phyloP scores from a whole-genome alignment of 2,329 filamentous ascomycete species.

The Graphiopsis chlorocephala region DNA sequence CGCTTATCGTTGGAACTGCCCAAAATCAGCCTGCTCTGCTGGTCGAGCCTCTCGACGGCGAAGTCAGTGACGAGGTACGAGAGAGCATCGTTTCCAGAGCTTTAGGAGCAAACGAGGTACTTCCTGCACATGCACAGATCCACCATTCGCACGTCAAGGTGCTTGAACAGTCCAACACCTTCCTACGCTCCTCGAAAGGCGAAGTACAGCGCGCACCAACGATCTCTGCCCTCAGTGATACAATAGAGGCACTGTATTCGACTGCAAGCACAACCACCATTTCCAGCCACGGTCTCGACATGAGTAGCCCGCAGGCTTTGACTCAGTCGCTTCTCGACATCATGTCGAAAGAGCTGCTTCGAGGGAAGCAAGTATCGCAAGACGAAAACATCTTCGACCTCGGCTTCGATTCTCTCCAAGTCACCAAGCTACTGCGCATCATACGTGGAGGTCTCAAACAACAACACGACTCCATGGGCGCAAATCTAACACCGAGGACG shows the following conservation, averaged over 20 bases:
- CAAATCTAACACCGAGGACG: slow-evolving; percentile 47
- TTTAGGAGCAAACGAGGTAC: slow-evolving; percentile 38
- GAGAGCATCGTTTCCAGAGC: not conserved
- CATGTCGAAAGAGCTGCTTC: not conserved
- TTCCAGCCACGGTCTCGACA: not conserved
- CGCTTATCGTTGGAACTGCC: slow-evolving; percentile 33
- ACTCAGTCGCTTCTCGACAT: not conserved
- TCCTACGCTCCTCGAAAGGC: slow-evolving; percentile 19
- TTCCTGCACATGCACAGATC: slow-evolving; percentile 44
- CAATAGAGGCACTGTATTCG: not conserved
- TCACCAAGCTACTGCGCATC: not conserved
- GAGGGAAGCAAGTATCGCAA: not conserved
- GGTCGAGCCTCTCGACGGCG: slow-evolving; percentile 25
- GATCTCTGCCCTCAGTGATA: not conserved
- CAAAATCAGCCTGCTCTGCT: slow-evolving; percentile 32
- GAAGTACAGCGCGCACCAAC: slow-evolving; percentile 17
- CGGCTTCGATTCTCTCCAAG: not conserved
- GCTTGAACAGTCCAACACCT: not conserved
- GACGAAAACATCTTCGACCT: not conserved
- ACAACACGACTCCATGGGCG: slow-evolving; percentile 45
- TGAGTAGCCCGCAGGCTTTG: not conserved
- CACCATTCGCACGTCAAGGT: slow-evolving; percentile 44
- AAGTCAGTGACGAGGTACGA: not conserved
- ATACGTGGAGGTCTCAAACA: not conserved
- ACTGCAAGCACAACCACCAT: not conserved